Conservation (phyloP, 139 green algal genomes). For the Pleodorina starrii region DNA sequence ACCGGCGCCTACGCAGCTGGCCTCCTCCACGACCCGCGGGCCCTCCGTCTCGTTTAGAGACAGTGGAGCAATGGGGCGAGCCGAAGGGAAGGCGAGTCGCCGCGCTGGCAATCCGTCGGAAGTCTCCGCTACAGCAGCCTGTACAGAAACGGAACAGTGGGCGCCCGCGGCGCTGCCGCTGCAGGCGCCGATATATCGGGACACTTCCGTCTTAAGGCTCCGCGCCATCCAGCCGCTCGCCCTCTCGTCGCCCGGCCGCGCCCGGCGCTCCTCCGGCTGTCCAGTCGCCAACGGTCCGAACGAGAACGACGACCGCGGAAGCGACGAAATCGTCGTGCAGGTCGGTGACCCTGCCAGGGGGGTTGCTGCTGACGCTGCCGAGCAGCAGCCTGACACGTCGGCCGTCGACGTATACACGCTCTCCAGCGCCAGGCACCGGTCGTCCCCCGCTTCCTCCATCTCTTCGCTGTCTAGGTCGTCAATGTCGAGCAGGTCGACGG, state of each 20-base stretch:
- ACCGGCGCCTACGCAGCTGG: background rate
- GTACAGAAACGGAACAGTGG: background rate
- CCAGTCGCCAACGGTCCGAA: background rate
- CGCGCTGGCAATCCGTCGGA: background rate
- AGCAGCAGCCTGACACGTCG: background rate
- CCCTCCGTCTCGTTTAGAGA: too few relatives aligned
- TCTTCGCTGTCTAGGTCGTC: background rate
- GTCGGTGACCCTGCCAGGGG: too few relatives aligned
- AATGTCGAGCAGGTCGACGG: background rate
- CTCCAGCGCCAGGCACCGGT: background rate
- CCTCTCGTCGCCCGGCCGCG: background rate
- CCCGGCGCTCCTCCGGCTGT: background rate
- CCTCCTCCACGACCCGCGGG: background rate
- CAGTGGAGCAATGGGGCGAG: background rate
- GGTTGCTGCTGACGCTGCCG: background rate
- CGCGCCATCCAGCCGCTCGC: background rate
- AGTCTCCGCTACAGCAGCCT: background rate
- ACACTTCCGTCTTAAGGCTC: background rate
- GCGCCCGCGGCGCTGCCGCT: background rate
- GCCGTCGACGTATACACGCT: background rate
- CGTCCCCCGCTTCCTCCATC: background rate
- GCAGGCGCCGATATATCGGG: background rate
- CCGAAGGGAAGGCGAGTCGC: background rate
- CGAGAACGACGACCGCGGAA: background rate
- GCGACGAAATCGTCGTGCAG: background rate